These are phyloP conservation scores for Blastobotrys serpentis DNA, from an alignment of 1,139 yeast species.

Conservation along the genomic window DNA sequence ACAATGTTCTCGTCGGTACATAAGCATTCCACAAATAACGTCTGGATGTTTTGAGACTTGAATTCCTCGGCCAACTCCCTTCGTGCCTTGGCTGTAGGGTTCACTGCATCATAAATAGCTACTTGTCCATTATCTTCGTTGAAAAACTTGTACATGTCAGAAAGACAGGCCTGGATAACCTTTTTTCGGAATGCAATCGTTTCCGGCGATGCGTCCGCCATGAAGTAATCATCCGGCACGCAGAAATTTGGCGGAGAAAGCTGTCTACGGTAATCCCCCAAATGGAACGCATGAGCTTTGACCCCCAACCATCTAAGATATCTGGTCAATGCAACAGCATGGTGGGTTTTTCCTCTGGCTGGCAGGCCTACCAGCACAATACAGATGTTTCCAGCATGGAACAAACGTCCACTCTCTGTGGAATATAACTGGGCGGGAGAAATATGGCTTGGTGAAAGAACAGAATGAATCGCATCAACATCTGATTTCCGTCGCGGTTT, in stretches of 20 bases:
- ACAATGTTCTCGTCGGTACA: slow-evolving; percentile 73
- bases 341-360: slow-evolving; percentile 93
- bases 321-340: slow-evolving; percentile 86
- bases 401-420: slow-evolving; percentile 84
- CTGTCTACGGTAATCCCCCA: slow-evolving; percentile 85
- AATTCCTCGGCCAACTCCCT: slow-evolving; percentile 55
- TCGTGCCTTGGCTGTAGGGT: slow-evolving; percentile 73
- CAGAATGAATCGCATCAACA: slow-evolving; percentile 37
- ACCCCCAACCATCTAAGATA: slow-evolving; percentile 94
- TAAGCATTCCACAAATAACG: slow-evolving; percentile 82
- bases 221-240: slow-evolving; percentile 70
- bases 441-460: slow-evolving; percentile 40
- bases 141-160: slow-evolving; percentile 71
- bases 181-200: slow-evolving; percentile 57
- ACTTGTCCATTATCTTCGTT: slow-evolving; percentile 80
- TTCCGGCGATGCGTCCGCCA: slow-evolving; percentile 58
- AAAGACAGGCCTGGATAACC: slow-evolving; percentile 62
- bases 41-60: slow-evolving; percentile 61
- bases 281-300: slow-evolving; percentile 84
- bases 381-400: slow-evolving; percentile 93
- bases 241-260: slow-evolving; percentile 43
- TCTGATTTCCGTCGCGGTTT: slow-evolving; percentile 28
- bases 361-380: slow-evolving; percentile 91
- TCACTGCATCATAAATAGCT: slow-evolving; percentile 94
- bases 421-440: slow-evolving; percentile 81